These are phyloP conservation scores for Aspergillus diversus DNA, from an alignment of 495 filamentous ascomycete species.

Conservation along the genomic window DNA sequence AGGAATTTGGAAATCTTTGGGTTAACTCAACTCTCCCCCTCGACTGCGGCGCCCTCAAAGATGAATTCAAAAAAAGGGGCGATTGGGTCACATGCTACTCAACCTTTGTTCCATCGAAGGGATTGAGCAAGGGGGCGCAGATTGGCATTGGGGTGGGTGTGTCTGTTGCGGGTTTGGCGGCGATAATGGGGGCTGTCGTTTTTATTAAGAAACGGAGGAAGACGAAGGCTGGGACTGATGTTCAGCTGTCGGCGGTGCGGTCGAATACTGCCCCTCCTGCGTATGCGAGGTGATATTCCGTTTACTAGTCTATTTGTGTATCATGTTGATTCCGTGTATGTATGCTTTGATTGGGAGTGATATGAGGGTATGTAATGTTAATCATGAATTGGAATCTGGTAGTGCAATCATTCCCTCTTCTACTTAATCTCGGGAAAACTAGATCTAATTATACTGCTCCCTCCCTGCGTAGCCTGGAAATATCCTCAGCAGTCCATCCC, in stretches of 20 bases:
- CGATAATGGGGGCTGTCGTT: background rate
- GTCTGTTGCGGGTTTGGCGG: background rate
- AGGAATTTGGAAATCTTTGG: background rate
- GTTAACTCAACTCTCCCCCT: slow-evolving; percentile 4
- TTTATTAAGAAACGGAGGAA: background rate
- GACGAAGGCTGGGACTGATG: background rate
- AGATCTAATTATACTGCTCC: no score
- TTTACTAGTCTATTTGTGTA: background rate
- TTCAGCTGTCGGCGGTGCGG: background rate
- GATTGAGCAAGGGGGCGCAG: background rate
- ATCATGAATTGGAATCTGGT: no score
- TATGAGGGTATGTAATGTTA: background rate
- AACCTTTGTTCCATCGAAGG: background rate
- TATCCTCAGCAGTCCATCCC: no score
- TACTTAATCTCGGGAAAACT: no score
- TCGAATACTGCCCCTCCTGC: background rate
- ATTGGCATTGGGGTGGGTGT: background rate
- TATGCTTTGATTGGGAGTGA: background rate
- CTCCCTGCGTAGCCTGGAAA: no score
- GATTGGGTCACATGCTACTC: background rate
- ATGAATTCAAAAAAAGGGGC: background rate
- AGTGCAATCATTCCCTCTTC: no score
- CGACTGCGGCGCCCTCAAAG: background rate
- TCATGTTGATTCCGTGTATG: background rate
- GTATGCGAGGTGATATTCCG: background rate